Percentiles rank a stretch among this genome's conserved stretches.
Evolutionary conservation across 345 rosid genomes (phyloP).

Genomic region (Kandelia obovata): DNA sequence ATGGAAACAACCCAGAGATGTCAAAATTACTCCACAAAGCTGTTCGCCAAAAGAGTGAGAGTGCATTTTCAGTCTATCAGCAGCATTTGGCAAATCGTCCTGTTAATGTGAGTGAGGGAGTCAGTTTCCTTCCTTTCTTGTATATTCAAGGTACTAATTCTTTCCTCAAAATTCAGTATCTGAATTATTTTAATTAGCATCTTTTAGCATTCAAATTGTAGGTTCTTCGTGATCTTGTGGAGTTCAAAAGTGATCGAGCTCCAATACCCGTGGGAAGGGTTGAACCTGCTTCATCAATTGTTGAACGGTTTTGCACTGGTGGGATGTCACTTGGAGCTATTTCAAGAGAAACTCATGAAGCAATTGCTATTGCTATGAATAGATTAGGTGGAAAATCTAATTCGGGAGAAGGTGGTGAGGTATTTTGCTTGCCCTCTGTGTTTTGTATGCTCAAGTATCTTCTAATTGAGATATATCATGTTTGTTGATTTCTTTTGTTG

Average conservation of each 20-base stretch:
- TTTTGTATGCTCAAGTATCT: neutral
- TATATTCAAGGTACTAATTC: constrained; percentile 2
- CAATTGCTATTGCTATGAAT: constrained; percentile 98
- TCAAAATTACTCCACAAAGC: constrained; percentile 96
- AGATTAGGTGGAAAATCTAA: constrained; percentile 94
- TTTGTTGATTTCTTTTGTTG: neutral
- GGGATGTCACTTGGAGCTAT: constrained; percentile 99
- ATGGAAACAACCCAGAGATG: constrained; percentile 99
- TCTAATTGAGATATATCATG: neutral
- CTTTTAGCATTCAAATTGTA: constrained; percentile 26
- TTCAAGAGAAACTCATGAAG: constrained; percentile 99
- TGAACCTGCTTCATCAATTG: constrained; percentile 84
- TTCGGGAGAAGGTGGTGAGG: constrained; percentile 99
- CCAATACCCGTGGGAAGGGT: constrained; percentile 95
- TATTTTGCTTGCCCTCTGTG: constrained; percentile 26
- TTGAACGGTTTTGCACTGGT: constrained; percentile 93
- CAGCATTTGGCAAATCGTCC: constrained; percentile 96
- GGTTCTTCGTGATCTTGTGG: constrained; percentile 98
- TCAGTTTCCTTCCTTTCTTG: constrained; percentile 1
- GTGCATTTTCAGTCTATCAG: constrained; percentile 86
- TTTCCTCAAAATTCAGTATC: neutral
- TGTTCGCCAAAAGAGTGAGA: constrained; percentile 94
- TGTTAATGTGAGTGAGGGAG: constrained; percentile 62
- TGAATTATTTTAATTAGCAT: constrained; percentile 10
- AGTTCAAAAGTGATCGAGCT: constrained; percentile 83